These are phyloP conservation scores for Corylus americana DNA, from an alignment of 306 rosid genomes.

Conservation along the genomic window DNA sequence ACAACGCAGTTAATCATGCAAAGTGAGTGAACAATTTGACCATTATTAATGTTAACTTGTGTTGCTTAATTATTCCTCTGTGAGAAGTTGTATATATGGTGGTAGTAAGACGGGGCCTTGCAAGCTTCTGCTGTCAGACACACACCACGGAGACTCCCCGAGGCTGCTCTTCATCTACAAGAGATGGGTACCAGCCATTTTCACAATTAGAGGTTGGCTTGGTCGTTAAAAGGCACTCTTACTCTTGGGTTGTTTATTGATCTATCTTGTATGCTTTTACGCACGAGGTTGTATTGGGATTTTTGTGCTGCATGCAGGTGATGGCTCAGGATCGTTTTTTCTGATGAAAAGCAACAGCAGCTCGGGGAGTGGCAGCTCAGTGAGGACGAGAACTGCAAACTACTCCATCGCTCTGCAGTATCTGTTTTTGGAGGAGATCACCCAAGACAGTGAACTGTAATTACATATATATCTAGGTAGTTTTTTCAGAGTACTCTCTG, in stretches of 20 bases:
- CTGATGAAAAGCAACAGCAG: conserved; percentile 48
- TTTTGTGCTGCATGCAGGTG: conserved; percentile 59
- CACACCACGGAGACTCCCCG: conserved; percentile 75
- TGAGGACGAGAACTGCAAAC: conserved; percentile 46
- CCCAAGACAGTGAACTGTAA: conserved; percentile 33
- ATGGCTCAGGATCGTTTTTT: conserved; percentile 57
- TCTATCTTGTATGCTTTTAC: neutral
- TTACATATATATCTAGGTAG: neutral
- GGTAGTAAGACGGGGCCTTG: conserved; percentile 62
- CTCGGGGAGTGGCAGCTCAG: conserved; percentile 31
- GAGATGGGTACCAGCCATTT: conserved; percentile 79
- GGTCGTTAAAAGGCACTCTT: neutral
- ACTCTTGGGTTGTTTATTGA: neutral
- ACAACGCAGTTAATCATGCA: conserved; percentile 66
- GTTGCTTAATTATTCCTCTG: conserved; percentile 1
- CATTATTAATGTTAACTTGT: neutral
- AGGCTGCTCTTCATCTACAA: conserved; percentile 83
- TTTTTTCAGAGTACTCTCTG: neutral
- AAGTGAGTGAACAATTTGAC: conserved; percentile 49
- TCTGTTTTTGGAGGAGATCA: conserved; percentile 55
- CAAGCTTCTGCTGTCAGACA: conserved; percentile 79
- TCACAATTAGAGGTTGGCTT: conserved; percentile 66
- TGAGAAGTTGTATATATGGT: neutral
- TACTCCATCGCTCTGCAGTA: conserved; percentile 84
- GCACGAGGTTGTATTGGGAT: conserved; percentile 6